These are phyloP conservation scores for Scutellaria minor DNA, from an alignment of 257 asterid genomes.

Conservation along the genomic window DNA sequence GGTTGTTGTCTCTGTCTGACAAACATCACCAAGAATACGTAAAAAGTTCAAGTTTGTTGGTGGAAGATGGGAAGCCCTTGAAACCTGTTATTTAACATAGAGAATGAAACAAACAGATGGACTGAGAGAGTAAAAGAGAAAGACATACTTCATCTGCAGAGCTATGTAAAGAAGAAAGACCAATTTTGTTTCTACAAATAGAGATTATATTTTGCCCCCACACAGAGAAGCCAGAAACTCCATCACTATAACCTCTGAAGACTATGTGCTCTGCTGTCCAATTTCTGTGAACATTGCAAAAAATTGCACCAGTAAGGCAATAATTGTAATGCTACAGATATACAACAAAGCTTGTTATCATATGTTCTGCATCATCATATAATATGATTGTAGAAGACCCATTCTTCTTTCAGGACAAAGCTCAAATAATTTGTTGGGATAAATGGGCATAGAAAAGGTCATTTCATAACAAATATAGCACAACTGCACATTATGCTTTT, in stretches of 20 bases:
- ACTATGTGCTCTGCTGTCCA: slow-evolving; percentile 72
- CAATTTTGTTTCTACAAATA: slow-evolving; percentile 75
- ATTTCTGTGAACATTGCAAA: slow-evolving; percentile 51
- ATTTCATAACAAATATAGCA: not conserved
- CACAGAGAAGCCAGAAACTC: slow-evolving; percentile 81
- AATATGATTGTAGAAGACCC: not conserved
- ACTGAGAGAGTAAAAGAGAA: slow-evolving; percentile 34
- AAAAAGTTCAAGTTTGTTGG: too few relatives aligned
- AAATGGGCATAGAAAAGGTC: not conserved
- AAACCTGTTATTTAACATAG: not conserved
- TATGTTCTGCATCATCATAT: not conserved
- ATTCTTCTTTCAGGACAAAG: not conserved
- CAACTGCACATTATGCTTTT: not conserved
- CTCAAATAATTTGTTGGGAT: not conserved
- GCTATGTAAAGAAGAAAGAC: slow-evolving; percentile 71
- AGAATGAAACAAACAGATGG: slow-evolving; percentile 1
- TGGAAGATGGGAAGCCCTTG: too few relatives aligned
- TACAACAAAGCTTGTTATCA: slow-evolving; percentile 1
- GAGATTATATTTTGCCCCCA: slow-evolving; percentile 96
- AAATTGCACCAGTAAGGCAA: slow-evolving; percentile 27
- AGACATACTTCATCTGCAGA: slow-evolving; percentile 67
- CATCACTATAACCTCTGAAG: slow-evolving; percentile 77
- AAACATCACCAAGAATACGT: not conserved
- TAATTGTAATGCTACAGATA: slow-evolving; percentile 5
- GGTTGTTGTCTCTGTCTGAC: not conserved